A percentile compares a stretch with the other conserved stretches of the same genome.
Conservation (phyloP, 2,329 filamentous ascomycete species). For the Colletotrichum orbiculare region DNA sequence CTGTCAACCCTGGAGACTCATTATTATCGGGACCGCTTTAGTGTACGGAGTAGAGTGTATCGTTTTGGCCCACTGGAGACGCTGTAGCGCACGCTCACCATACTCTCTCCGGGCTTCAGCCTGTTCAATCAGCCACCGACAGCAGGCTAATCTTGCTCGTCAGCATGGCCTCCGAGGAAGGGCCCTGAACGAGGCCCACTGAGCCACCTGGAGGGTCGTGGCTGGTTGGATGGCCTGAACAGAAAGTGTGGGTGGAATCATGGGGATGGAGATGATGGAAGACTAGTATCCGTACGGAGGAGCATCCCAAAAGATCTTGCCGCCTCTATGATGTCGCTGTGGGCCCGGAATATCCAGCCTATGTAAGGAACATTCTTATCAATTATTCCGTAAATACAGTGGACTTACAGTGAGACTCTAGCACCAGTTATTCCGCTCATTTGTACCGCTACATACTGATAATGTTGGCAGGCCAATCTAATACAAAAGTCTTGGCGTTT, state of each 20-base stretch:
- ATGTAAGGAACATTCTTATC: too few relatives aligned
- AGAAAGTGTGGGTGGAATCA: slow-evolving; percentile 18
- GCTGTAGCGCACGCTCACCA: slow-evolving; percentile 18
- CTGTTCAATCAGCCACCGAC: neutral
- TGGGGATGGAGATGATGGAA: slow-evolving; percentile 8
- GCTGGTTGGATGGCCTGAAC: slow-evolving; percentile 15
- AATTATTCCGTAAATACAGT: too few relatives aligned
- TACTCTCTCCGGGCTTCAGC: slow-evolving; percentile 16
- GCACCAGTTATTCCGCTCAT: too few relatives aligned
- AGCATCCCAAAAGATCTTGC: too few relatives aligned
- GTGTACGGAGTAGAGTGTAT: neutral
- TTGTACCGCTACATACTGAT: too few relatives aligned
- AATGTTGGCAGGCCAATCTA: too few relatives aligned
- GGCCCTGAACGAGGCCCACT: slow-evolving; percentile 19
- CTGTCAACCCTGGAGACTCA: slow-evolving; percentile 19
- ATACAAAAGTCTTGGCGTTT: too few relatives aligned
- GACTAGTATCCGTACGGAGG: neutral
- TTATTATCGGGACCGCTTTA: slow-evolving; percentile 18
- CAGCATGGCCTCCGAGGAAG: slow-evolving; percentile 22
- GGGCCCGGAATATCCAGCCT: too few relatives aligned
- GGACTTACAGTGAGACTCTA: too few relatives aligned
- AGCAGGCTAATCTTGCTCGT: slow-evolving; percentile 8
- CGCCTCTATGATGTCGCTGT: too few relatives aligned
- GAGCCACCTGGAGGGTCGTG: slow-evolving; percentile 18
- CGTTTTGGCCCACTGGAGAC: slow-evolving; percentile 12